These are phyloP conservation scores for Pelargonium australe DNA, from an alignment of 441 rosid genomes.

Conservation along the genomic window DNA sequence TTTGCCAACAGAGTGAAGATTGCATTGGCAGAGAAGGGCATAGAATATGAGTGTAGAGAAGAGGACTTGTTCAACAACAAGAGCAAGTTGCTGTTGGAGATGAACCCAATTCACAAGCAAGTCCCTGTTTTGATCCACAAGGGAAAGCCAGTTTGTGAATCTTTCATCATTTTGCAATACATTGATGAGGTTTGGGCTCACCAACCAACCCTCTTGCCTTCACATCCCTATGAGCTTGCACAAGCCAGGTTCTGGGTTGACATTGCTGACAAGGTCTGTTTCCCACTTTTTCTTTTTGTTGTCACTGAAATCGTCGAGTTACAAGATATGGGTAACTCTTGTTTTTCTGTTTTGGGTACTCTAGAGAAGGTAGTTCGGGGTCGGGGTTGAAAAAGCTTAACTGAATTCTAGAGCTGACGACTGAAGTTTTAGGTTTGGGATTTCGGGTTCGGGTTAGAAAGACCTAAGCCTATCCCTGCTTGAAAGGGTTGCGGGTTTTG, in stretches of 20 bases:
- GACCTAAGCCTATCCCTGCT: no score
- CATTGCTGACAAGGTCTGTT: conserved; percentile 20
- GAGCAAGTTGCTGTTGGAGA: conserved; percentile 21
- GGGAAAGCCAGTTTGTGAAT: conserved; percentile 24
- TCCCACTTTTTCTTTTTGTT: neutral
- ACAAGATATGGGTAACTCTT: neutral
- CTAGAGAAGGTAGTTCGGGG: no score
- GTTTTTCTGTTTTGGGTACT: neutral
- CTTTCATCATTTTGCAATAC: conserved; percentile 19
- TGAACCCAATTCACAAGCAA: conserved; percentile 27
- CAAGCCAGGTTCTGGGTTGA: conserved; percentile 28
- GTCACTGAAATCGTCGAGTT: no score
- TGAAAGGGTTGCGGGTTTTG: no score
- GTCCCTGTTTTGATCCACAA: conserved; percentile 30
- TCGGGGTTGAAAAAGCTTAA: no score
- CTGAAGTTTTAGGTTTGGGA: no score
- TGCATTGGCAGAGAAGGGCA: conserved; percentile 17
- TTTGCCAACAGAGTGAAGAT: conserved; percentile 17
- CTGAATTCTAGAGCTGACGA: no score
- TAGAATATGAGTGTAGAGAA: conserved; percentile 19
- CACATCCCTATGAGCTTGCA: conserved; percentile 22
- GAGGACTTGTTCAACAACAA: conserved; percentile 19
- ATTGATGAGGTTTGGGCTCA: conserved; percentile 26
- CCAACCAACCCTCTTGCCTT: conserved; percentile 22
- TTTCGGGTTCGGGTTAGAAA: no score